Percentiles rank a stretch among this genome's conserved stretches.
Evolutionary conservation across 345 rosid species (phyloP).

Genomic region (Cardamine resedifolia): DNA sequence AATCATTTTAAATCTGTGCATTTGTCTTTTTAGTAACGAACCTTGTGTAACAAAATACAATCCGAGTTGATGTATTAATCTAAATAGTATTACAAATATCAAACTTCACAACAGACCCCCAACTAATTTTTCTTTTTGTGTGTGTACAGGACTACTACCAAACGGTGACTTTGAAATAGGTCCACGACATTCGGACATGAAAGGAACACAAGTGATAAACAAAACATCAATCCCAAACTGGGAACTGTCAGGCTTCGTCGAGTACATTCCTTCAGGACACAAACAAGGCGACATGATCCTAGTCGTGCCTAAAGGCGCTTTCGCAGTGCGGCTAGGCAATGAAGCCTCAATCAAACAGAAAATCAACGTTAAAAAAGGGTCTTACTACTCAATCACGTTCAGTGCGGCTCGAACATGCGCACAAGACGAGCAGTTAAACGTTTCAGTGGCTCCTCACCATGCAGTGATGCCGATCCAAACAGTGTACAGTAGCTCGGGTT

Average conservation of each 20-base stretch:
- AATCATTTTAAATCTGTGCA: neutral
- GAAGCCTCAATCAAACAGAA: slow-evolving; percentile 83
- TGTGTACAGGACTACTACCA: slow-evolving; percentile 58
- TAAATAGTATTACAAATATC: neutral
- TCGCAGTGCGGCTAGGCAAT: slow-evolving; percentile 80
- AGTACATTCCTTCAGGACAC: slow-evolving; percentile 82
- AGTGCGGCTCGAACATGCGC: slow-evolving; percentile 92
- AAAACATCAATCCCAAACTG: slow-evolving; percentile 61
- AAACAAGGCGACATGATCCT: slow-evolving; percentile 94
- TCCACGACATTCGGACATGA: slow-evolving; percentile 57
- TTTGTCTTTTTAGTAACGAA: neutral
- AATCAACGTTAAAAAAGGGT: slow-evolving; percentile 46
- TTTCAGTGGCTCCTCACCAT: slow-evolving; percentile 69
- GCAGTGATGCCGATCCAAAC: slow-evolving; percentile 82
- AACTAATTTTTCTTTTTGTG: neutral
- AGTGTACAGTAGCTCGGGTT: slow-evolving; percentile 67
- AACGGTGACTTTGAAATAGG: slow-evolving; percentile 77
- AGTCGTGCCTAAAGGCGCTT: slow-evolving; percentile 79
- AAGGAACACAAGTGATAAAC: slow-evolving; percentile 60
- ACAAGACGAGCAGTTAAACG: slow-evolving; percentile 68
- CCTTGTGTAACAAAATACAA: neutral
- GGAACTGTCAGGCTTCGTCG: slow-evolving; percentile 76
- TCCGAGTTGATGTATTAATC: neutral
- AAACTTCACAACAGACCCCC: neutral
- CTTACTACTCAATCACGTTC: slow-evolving; percentile 69